Base-by-base conservation (phyloP, 2,329 filamentous ascomycete genomes). In the Colletotrichum sp. region DNA sequence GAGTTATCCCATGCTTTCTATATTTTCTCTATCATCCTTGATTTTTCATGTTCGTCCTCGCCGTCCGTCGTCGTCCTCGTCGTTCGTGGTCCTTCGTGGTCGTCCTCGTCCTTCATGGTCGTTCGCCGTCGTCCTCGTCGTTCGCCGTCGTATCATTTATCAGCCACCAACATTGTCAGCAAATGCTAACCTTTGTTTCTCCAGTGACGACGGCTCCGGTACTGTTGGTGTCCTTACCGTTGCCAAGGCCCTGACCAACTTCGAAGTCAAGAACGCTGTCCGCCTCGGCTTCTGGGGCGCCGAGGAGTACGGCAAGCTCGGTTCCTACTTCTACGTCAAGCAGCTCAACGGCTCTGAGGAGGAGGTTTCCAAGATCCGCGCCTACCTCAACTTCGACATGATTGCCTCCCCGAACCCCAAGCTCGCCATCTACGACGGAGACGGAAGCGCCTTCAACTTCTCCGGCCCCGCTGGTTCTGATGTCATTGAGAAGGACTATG, bases 341-440 rank as follows among this genome's bases (percentile, higher is more conserved):
- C 78, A 79, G 55, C 77, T 87, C 77, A 84, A 85, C 79, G 56
- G 77, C 16, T 84, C 84, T 15, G 85, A 88, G 52, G 81, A 83
- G 1, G 88, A 90, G 79, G 81, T 89, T 10, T 76, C 83, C 79
- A 89, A 89, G 83, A 88, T 91, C 76, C 83, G 88, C 15, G 84
- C 88, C 26, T 91, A 90, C 80, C 88, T 90, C 83, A 90, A 91
- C 84, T 90, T 90, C 71, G 89, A 91, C 79, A 91, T 91, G 89
- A 87, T 88, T 77, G 86, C 86, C 62, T 86, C 83, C 78, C 88
- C 87, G 30, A 90, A 90, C 83, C 89, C 86, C 77, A 82, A 88
- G 43, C 87, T 87, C 75, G 87, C 86, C 76, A 89, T 92, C 77
- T 94, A 92, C 84, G 88, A 89, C 30, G 90, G 92, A 75, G 93